Conservation (phyloP, 2,329 filamentous ascomycete species). For the Pyrenophora graminea region DNA sequence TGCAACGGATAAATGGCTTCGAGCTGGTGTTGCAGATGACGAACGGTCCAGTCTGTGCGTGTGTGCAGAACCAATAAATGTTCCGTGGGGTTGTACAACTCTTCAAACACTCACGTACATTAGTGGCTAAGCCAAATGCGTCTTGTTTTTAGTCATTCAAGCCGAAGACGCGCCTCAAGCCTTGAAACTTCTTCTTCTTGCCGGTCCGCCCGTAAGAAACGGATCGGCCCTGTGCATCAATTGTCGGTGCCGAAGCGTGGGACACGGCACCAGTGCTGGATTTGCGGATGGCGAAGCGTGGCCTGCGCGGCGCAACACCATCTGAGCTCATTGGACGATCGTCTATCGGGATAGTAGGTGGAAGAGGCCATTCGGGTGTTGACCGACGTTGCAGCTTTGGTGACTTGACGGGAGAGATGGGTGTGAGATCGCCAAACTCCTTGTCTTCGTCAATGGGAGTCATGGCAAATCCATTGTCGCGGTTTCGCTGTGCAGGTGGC, state of each 20-base stretch:
- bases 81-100: background rate
- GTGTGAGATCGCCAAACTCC: slow-evolving; percentile 24
- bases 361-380: slow-evolving; percentile 57
- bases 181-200: slow-evolving; percentile 70
- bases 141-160: slow-evolving; percentile 55
- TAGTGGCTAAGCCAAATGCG: slow-evolving; percentile 15
- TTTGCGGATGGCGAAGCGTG: slow-evolving; percentile 31
- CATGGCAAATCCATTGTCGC: slow-evolving; percentile 30
- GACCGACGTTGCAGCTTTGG: slow-evolving; percentile 56
- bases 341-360: slow-evolving; percentile 35
- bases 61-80: background rate
- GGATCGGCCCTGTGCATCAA: slow-evolving; percentile 21
- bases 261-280: slow-evolving; percentile 20
- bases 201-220: slow-evolving; percentile 39
- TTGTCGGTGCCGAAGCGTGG: slow-evolving; percentile 30
- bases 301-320: slow-evolving; percentile 27
- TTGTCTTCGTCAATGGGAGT: slow-evolving; percentile 44
- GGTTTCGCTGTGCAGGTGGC: slow-evolving; percentile 35
- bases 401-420: slow-evolving; percentile 30
- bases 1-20: slow-evolving; percentile 1
- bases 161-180: slow-evolving; percentile 68
- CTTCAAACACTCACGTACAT: slow-evolving; percentile 11
- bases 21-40: slow-evolving; percentile 5
- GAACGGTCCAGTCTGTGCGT: slow-evolving; percentile 6
- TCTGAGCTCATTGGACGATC: slow-evolving; percentile 40